Evolutionary conservation across 768 basidiomycete species (phyloP).

Genomic region (Collybia sordida): DNA sequence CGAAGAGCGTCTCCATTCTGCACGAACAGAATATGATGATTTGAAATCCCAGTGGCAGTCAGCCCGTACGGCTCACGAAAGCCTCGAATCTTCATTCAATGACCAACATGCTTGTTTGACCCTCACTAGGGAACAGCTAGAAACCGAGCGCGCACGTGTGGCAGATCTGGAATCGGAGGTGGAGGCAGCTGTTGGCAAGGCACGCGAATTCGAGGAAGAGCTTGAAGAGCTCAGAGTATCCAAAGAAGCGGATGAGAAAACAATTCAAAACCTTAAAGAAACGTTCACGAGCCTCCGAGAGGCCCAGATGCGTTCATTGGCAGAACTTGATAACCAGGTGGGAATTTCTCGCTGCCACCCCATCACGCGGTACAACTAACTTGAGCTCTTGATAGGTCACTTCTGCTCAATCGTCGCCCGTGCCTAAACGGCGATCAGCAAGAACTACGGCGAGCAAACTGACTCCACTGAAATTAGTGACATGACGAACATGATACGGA

Average conservation of each 20-base stretch:
- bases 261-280: conserved; percentile 31
- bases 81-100: conserved; percentile 11
- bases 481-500: conserved; percentile 3
- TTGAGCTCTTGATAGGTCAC: conserved; percentile 18
- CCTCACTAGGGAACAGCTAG: conserved; percentile 12
- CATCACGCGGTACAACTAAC: neutral
- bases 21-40: neutral
- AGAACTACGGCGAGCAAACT: conserved; percentile 1
- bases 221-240: conserved; percentile 25
- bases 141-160: conserved; percentile 14
- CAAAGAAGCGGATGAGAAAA: conserved; percentile 33
- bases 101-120: conserved; percentile 12
- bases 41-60: neutral
- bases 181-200: conserved; percentile 11
- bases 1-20: conserved; percentile 2
- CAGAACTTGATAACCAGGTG: conserved; percentile 36
- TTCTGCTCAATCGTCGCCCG: conserved; percentile 26
- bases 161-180: conserved; percentile 19
- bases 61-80: conserved; percentile 2
- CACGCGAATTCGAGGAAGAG: conserved; percentile 30
- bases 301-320: conserved; percentile 31
- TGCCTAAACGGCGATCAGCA: conserved; percentile 18
- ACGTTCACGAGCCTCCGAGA: conserved; percentile 29
- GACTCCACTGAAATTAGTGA: conserved; percentile 7
- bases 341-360: conserved; percentile 11